These are phyloP conservation scores for Plantago major DNA, from an alignment of 257 asterid genomes.

Conservation along the genomic window DNA sequence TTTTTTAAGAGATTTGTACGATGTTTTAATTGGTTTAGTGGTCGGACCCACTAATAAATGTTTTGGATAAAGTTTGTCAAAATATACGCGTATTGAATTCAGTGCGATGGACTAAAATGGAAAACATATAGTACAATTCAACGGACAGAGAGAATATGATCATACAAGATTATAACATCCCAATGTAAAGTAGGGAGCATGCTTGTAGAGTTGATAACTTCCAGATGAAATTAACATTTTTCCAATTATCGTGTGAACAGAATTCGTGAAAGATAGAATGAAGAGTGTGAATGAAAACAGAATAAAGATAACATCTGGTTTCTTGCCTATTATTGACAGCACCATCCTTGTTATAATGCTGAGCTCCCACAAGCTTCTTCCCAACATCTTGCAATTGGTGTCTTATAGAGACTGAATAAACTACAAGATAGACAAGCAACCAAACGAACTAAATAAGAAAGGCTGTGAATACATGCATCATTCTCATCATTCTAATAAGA, in stretches of 20 bases:
- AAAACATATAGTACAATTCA: too few species aligned
- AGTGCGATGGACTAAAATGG: too few species aligned
- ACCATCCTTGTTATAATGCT: slow-evolving; percentile 97
- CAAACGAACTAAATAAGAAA: slow-evolving; percentile 2
- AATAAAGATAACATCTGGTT: slow-evolving; percentile 3
- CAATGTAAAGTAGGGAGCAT: too few species aligned
- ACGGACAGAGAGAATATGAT: too few species aligned
- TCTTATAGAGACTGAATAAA: slow-evolving; percentile 86
- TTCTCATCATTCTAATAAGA: background rate
- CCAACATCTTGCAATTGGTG: slow-evolving; percentile 95
- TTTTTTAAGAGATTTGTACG: too few species aligned
- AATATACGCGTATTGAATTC: too few species aligned
- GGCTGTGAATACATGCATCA: background rate
- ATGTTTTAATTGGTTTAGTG: too few species aligned
- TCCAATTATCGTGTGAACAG: background rate
- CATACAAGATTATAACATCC: too few species aligned
- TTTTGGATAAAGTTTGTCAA: too few species aligned
- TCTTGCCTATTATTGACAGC: slow-evolving; percentile 71
- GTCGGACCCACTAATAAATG: too few species aligned
- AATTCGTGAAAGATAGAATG: background rate
- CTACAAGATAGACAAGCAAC: slow-evolving; percentile 44
- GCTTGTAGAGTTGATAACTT: too few species aligned
- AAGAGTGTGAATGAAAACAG: background rate
- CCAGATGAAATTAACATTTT: background rate
- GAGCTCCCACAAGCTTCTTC: slow-evolving; percentile 98